Base-by-base conservation (phyloP, 1,284 basidiomycete genomes). In the Vanrija sp. region DNA sequence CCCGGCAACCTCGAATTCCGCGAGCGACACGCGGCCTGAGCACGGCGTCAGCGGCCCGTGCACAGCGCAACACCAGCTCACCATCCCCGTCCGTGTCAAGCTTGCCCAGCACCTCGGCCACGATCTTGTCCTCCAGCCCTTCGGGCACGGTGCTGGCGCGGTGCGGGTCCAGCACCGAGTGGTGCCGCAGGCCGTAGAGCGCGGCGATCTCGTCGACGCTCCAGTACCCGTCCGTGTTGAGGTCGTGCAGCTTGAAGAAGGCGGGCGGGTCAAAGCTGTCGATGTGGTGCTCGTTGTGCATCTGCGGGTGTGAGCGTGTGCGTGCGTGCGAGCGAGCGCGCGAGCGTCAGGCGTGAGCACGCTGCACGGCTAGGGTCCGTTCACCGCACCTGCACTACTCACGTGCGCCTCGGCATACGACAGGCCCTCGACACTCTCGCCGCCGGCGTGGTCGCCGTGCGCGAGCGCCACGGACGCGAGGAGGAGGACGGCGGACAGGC, bases 151-250 rank as follows among this genome's bases (percentile, higher is more conserved):
- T 90, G 84, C 69, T 94, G 90, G 52, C 87, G 84, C 49, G 84
- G 80, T 40, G 91, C 87, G 63, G 89, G 76, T 91, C 88, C 76
- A 89, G 85, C 19, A 91, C 89, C 65, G 91, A 91, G 57, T 94
- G 83, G 74, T 98, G 96, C 75, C 98, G 92, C 21, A 99, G 88
- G 55, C 95, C 95, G 67, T 96, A 95, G 43, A 95, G 84, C 6
- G 91, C 89, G 72, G 94, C 86, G 60, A 94, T 87, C 75, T 94
- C 90, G 59, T 86, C 84, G 55, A 81, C 79, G 73, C 89, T 85
- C 86, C 89, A 89, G 39, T 80, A 65, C 0, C 88, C 85, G 64
- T 75, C 88, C 83, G 85, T 80, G 78, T 97, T 85, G 57, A 98
- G 80, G 77, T 98, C 94, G 75, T 98, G 94, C 10, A 98, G 80